Conservation (phyloP, 257 asterid species). For the Ocimum tenuiflorum region DNA sequence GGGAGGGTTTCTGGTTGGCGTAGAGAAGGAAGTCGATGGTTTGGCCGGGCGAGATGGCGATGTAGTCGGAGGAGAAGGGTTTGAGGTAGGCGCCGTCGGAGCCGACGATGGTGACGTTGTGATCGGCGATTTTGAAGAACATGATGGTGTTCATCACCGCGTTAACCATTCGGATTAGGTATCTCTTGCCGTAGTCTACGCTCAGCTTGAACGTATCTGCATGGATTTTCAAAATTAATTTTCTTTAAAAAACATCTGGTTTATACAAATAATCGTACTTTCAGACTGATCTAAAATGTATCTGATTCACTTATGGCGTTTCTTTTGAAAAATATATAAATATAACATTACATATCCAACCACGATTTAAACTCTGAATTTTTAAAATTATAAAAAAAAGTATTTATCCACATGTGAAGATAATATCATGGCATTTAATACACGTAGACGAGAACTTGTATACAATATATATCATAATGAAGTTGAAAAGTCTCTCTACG, state of each 20-base stretch:
- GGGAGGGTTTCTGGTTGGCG: slow-evolving; percentile 51
- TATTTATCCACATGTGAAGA: no score
- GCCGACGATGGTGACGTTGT: slow-evolving; percentile 46
- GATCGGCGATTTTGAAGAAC: slow-evolving; percentile 43
- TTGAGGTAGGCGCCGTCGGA: slow-evolving; percentile 46
- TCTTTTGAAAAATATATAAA: no score
- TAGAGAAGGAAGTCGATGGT: slow-evolving; percentile 45
- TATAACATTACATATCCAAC: no score
- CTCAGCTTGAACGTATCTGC: slow-evolving; percentile 43
- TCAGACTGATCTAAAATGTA: no score
- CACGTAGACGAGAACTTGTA: no score
- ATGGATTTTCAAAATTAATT: not conserved
- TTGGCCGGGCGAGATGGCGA: slow-evolving; percentile 53
- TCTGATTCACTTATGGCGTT: no score
- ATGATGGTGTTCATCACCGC: slow-evolving; percentile 52
- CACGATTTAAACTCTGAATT: no score
- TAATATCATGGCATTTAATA: no score
- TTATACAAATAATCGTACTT: no score
- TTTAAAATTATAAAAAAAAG: no score
- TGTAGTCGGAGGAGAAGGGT: slow-evolving; percentile 33
- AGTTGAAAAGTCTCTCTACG: no score
- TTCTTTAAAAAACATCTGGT: not conserved
- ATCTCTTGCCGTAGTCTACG: slow-evolving; percentile 43
- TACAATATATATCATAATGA: no score
- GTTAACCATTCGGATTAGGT: slow-evolving; percentile 44